These are phyloP conservation scores for Torulaspora gathmanii DNA, from an alignment of 805 yeast species.

Conservation along the genomic window DNA sequence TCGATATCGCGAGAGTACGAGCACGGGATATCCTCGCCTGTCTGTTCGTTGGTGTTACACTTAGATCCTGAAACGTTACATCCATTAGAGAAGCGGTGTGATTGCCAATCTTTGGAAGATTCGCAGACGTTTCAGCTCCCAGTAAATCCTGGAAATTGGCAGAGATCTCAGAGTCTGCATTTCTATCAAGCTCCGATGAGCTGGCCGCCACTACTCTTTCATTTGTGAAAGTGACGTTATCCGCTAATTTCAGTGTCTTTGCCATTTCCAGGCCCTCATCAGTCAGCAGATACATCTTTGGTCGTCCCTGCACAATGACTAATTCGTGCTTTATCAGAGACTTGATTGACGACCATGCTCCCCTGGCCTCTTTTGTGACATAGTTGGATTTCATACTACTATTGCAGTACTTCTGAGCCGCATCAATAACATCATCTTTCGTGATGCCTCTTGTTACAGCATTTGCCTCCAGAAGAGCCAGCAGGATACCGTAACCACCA, in stretches of 20 bases:
- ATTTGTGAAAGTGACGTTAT: slow-evolving; percentile 33
- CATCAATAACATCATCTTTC: slow-evolving; percentile 51
- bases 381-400: slow-evolving; percentile 57
- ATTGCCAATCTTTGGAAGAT: neutral
- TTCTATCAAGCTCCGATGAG: slow-evolving; percentile 4
- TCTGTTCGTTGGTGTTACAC: slow-evolving; percentile 3
- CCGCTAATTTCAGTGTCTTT: slow-evolving; percentile 46
- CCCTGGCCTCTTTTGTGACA: slow-evolving; percentile 55
- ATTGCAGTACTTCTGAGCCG: slow-evolving; percentile 54
- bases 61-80: slow-evolving; percentile 16
- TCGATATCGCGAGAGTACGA: slow-evolving; percentile 5
- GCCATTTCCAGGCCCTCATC: slow-evolving; percentile 69
- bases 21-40: neutral
- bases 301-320: slow-evolving; percentile 52
- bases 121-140: neutral
- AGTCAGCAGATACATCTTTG: slow-evolving; percentile 57
- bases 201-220: slow-evolving; percentile 13
- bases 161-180: slow-evolving; percentile 15
- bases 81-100: slow-evolving; percentile 17
- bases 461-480: slow-evolving; percentile 53
- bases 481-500: slow-evolving; percentile 78
- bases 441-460: slow-evolving; percentile 49
- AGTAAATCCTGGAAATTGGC: slow-evolving; percentile 23
- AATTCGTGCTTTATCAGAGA: slow-evolving; percentile 57
- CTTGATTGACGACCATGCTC: slow-evolving; percentile 72